Base-by-base conservation (phyloP, 2,329 filamentous ascomycete species). In the Pyricularia pennisetigena region DNA sequence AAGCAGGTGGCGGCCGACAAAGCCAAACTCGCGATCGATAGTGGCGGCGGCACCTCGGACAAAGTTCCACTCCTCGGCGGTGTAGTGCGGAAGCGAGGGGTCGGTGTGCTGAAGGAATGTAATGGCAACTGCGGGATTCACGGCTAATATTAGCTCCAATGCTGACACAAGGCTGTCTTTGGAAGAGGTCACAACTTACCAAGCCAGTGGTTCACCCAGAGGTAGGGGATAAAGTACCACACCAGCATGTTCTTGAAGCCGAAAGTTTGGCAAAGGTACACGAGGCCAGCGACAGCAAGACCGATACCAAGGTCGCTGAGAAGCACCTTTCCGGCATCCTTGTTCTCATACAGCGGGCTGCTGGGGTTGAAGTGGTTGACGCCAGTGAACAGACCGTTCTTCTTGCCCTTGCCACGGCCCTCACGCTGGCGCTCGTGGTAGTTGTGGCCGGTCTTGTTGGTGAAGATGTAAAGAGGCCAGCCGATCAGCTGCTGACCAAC, bases 171-270 rank as follows among this genome's bases (percentile, higher is more conserved):
- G 20, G 20, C 49, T 14, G 59, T 12, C 1, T 61, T 28, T 28
- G 20, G 10, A 32, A 65, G 14, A 62, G n/a, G 12, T 63, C 28
- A 16, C 35, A 2, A 86, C 91, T 85, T 88, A 95, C 92, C 92
- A 68, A 98, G 90, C 94, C 94, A 98, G 87, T 97, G 93, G 87
- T 98, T 97, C 68, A 97, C 94, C 94, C 94, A 97, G 70, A 97
- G 85, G 79, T 98, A 99, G 54, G 95, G 95, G 69, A 96, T 77
- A 76, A 94, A 88, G 82, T 99, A 99, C 94, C 95, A 98, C 71
- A 99, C 90, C 70, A 91, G 82, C 78, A 98, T 83, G 83, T 97
- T 98, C 77, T 83, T 78, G 84, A 89, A 94, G 76, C 95, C 95
- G 74, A 90, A 97, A 68, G 80, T 91, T 79, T 88, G 88, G 74